A percentile compares a stretch with the other conserved stretches of the same genome.
Conservation (phyloP, 1,284 basidiomycete species). For the Vanrija sp. region DNA sequence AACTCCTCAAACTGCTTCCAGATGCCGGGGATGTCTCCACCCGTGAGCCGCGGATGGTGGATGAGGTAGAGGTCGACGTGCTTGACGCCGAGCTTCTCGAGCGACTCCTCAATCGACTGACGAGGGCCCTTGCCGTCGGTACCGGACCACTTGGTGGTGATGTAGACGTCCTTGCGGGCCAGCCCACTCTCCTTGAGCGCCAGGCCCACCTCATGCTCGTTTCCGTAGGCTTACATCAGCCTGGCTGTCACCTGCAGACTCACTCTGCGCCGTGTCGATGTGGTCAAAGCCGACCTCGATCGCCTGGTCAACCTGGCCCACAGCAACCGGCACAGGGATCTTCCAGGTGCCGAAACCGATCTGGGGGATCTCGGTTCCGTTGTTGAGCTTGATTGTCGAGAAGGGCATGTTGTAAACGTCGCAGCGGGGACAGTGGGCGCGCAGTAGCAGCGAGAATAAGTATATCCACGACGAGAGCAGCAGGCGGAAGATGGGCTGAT, state of each 20-base stretch:
- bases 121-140: constrained; percentile 55
- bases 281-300: constrained; percentile 47
- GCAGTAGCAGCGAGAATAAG: too few relatives aligned
- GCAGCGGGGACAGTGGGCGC: neutral
- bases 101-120: constrained; percentile 57
- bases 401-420: constrained; percentile 25
- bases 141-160: constrained; percentile 62
- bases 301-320: constrained; percentile 38
- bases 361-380: constrained; percentile 45
- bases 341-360: constrained; percentile 47
- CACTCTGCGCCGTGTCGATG: constrained; percentile 46
- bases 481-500: too few relatives aligned
- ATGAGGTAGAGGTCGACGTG: constrained; percentile 65
- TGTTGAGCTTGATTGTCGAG: constrained; percentile 42
- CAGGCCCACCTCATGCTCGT: constrained; percentile 51
- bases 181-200: constrained; percentile 51
- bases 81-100: constrained; percentile 62
- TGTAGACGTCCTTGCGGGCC: constrained; percentile 52
- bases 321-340: constrained; percentile 35
- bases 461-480: too few relatives aligned
- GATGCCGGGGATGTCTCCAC: constrained; percentile 56
- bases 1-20: constrained; percentile 64
- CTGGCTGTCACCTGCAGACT: neutral
- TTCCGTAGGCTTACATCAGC: constrained; percentile 26
- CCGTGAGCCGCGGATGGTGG: constrained; percentile 56